Evolutionary conservation across 495 filamentous ascomycete genomes (phyloP).

Genomic region (Haplographium delicatum): DNA sequence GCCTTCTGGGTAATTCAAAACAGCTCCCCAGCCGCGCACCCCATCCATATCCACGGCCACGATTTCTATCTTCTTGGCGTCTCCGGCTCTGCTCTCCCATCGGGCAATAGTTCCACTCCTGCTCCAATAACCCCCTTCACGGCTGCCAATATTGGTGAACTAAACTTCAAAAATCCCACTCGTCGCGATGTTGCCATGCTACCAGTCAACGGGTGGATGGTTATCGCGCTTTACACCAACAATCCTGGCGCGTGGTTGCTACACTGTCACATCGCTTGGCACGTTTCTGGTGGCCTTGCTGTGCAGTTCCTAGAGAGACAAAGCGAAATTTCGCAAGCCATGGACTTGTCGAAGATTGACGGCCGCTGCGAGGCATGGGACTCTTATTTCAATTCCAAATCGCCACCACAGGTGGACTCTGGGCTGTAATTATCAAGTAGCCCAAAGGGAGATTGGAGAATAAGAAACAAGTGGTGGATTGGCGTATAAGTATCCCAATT

Average conservation of each 20-base stretch:
- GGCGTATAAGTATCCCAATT: too few species aligned
- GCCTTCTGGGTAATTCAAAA: conserved; percentile 41
- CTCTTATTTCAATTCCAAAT: too few species aligned
- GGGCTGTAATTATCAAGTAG: too few species aligned
- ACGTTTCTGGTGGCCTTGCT: conserved; percentile 38
- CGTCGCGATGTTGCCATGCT: conserved; percentile 50
- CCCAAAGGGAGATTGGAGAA: too few species aligned
- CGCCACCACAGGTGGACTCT: too few species aligned
- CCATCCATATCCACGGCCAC: conserved; percentile 53
- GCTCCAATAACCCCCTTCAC: too few species aligned
- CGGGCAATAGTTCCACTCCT: too few species aligned
- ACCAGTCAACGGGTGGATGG: not conserved
- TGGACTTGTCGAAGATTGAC: not conserved
- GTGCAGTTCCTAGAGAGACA: conserved; percentile 41
- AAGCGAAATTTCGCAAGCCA: conserved; percentile 9
- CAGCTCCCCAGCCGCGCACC: conserved; percentile 24
- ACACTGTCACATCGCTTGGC: conserved; percentile 49
- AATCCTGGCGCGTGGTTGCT: conserved; percentile 47
- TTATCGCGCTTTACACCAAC: not conserved
- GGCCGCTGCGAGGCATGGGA: not conserved
- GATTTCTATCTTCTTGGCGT: conserved; percentile 49
- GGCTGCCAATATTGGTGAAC: too few species aligned
- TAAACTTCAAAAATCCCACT: conserved; percentile 38
- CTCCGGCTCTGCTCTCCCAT: not conserved
- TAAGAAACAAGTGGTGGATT: too few species aligned